Base-by-base conservation (phyloP, 2,329 filamentous ascomycete species). In the Penicillium vulpinum region DNA sequence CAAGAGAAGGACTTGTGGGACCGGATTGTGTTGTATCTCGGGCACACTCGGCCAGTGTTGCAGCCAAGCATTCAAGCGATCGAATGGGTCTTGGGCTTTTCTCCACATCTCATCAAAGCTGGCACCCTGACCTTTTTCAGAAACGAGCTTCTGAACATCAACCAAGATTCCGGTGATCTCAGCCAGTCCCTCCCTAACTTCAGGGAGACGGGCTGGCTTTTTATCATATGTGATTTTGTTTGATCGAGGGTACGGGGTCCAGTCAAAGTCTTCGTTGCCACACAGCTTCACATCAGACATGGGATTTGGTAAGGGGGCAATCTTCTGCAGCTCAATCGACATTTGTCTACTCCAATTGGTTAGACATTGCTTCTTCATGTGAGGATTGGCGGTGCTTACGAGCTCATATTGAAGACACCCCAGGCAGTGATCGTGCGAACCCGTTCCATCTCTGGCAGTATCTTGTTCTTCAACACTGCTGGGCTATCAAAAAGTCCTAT, bases 241-340 rank as follows among this genome's bases (percentile, higher is more conserved):
- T 18, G 64, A 66, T 21, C 62, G 68, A 39, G 72, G 71, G 52
- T 74, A 74, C 2, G 72, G 70, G 11, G 44, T 65, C 72, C 72
- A 74, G n/a, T 63, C 49, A 39, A 64, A 46, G 35, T 65, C 59
- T 36, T 64, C 47, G 22, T 59, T 53, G 18, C 62, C 61, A 33
- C 45, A 54, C 13, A 43, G n/a, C 31, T 59, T 58, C 9, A 66
- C 58, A 5, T 47, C 54, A 8, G 44, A 59, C 11, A 51, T 52
- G 5, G 72, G 70, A 24, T 44, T 55, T 10, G 40, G 54, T 26
- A 70, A 56, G 21, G 65, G 62, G 28, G 64, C 39, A 5, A 57
- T 45, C 39, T 55, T 71, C 11, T 59, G 59, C 36, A 62, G 56
- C 48, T 67, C 67, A 56, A 69, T 61, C 7, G 70, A 69, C 44